Evolutionary conservation across 1,284 basidiomycete species (phyloP), one percentile per base, ranked within the genome.

Genomic region (Naganishia sp.): DNA sequence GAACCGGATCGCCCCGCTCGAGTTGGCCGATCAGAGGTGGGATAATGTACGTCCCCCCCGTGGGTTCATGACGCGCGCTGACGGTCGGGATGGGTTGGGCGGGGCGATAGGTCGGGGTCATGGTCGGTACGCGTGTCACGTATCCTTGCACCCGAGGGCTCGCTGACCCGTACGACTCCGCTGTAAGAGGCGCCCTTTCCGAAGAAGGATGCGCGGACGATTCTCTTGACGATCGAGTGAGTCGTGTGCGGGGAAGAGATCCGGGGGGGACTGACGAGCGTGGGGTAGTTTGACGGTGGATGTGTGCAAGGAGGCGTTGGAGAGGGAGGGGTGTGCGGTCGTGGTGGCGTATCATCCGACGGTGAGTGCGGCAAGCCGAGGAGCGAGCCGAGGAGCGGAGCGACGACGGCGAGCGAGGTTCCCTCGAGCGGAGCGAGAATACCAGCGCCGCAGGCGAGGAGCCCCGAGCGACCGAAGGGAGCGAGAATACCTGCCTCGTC

Each of bases 271-370:
- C 28, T 28, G 28, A 28, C 28, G 28, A 28, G 3, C 1, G 28
- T 1, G 3, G 2, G 3, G 28, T 28, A 93, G 91, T 75, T 79
- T 94, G 25, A 94, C 92, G 0, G 82, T 89, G 1, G 83, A 86
- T 15, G 92, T 95, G 25, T 83, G 87, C 63, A 82, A 85, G 55
- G 92, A 94, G 81, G 89, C 90, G 0, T 80, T 92, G 16, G 75
- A 82, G 1, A 82, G 85, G 2, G 82, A 85, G 0, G 48, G 84
- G 84, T 49, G 85, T 85, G 56, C 85, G 86, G 64, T 78, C 21
- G 87, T 95, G 63, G 83, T 98, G 31, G 83, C 92, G 18, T 98
- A 97, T 80, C 93, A 95, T 76, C 90, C 92, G 4, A 86, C 91
- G 1, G 77, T 77, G 44, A 66, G 75, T 68, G 1, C 28, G 28